These are phyloP conservation scores for Rhododendron williamsianum DNA, from an alignment of 148 eudicot species.

Conservation along the genomic window DNA sequence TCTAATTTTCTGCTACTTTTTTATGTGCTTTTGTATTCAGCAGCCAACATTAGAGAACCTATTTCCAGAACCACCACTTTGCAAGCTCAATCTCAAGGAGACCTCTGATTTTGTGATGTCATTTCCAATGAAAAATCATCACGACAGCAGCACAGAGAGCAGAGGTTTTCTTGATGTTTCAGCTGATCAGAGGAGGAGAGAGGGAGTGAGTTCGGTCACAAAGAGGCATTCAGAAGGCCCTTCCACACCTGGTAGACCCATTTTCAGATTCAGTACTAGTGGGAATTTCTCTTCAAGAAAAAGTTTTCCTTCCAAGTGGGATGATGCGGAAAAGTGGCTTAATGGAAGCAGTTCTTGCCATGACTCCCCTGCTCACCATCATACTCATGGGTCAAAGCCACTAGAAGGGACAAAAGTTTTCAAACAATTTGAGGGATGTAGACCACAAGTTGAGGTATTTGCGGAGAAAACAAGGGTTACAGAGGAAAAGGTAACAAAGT, in stretches of 20 bases:
- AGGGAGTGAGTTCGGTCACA: conserved; percentile 23
- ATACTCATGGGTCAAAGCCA: conserved; percentile 17
- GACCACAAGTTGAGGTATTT: conserved; percentile 33
- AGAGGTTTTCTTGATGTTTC: conserved; percentile 23
- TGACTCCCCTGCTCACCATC: conserved; percentile 53
- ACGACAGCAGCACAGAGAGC: not conserved
- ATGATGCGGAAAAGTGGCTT: conserved; percentile 94
- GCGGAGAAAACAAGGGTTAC: conserved; percentile 45
- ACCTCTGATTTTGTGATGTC: conserved; percentile 68
- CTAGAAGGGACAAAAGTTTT: conserved; percentile 12
- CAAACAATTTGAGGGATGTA: conserved; percentile 26
- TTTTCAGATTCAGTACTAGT: conserved; percentile 55
- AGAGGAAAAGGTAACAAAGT: conserved; percentile 38
- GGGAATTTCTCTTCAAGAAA: conserved; percentile 37
- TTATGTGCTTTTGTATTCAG: conserved; percentile 12
- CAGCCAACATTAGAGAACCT: conserved; percentile 36
- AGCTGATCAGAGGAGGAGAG: conserved; percentile 37
- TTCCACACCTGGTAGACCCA: conserved; percentile 70
- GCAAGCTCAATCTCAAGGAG: conserved; percentile 62
- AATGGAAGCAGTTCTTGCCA: conserved; percentile 36
- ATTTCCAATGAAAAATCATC: conserved; percentile 38
- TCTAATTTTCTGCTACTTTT: not conserved
- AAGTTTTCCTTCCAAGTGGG: conserved; percentile 80
- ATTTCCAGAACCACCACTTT: conserved; percentile 62
- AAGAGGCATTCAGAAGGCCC: conserved; percentile 47